phyloP scores from a whole-genome alignment of 2,329 filamentous ascomycete species.

The Whalleya microplaca region DNA sequence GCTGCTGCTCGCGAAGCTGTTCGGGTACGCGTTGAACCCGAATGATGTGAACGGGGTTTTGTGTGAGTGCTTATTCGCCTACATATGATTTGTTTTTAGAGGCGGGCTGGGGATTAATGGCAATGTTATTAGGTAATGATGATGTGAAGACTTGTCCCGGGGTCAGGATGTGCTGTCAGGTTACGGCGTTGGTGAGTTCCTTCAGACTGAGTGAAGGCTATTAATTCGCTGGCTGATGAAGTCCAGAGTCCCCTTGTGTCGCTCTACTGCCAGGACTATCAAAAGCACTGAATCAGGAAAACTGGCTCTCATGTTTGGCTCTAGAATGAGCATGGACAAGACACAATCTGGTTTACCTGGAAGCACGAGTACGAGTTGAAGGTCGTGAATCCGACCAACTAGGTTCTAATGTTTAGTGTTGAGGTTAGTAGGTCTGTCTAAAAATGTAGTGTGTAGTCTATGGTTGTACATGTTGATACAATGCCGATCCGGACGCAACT shows the following conservation, averaged over 20 bases:
- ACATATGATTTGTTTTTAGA: no score
- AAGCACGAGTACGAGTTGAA: not conserved
- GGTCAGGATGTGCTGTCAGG: slow-evolving; percentile 38
- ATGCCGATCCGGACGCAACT: slow-evolving; percentile 5
- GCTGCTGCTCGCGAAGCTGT: slow-evolving; percentile 33
- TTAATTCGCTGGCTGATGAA: not conserved
- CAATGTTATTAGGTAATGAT: slow-evolving; percentile 32
- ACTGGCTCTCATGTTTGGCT: not conserved
- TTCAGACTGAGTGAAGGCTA: not conserved
- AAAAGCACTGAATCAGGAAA: not conserved
- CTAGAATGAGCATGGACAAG: not conserved
- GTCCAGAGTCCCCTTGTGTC: slow-evolving; percentile 36
- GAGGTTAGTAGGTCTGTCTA: slow-evolving; percentile 29
- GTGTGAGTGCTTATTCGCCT: slow-evolving; percentile 28
- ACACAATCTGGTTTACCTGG: not conserved
- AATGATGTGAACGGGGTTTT: slow-evolving; percentile 37
- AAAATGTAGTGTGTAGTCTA: slow-evolving; percentile 9
- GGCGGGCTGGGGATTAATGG: not conserved
- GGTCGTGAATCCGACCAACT: not conserved
- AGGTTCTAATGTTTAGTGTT: slow-evolving; percentile 10
- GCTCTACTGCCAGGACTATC: slow-evolving; percentile 33
- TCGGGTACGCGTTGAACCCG: slow-evolving; percentile 36
- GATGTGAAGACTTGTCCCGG: slow-evolving; percentile 32
- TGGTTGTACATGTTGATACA: slow-evolving; percentile 29
- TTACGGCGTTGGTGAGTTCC: slow-evolving; percentile 36